phyloP scores from a whole-genome alignment of 2,329 filamentous ascomycete genomes.

The Verticillium klebahnii region DNA sequence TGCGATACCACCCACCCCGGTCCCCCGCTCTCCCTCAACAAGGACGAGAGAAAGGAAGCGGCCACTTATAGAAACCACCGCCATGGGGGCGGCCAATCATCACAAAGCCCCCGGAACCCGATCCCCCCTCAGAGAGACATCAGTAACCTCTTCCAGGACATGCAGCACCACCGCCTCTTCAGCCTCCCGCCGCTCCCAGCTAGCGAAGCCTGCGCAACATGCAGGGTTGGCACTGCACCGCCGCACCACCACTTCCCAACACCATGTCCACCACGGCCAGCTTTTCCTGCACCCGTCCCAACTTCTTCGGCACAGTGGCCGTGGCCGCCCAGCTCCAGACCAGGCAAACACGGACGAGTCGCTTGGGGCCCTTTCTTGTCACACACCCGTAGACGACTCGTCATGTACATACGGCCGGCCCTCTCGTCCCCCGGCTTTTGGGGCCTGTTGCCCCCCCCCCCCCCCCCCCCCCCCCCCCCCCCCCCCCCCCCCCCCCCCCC shows the following conservation, averaged over 20 bases:
- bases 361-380: conserved; percentile 11
- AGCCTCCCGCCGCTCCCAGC: neutral
- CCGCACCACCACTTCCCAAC: neutral
- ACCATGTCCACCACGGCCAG: neutral
- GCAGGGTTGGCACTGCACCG: neutral
- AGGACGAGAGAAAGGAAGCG: neutral
- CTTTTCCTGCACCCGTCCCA: neutral
- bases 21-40: neutral
- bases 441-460: conserved; percentile 4
- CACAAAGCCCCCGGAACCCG: neutral
- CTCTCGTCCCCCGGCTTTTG: conserved; percentile 3
- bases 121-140: neutral
- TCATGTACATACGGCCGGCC: conserved; percentile 9
- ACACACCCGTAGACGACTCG: conserved; percentile 6
- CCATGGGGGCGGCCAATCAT: neutral
- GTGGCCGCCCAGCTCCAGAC: neutral
- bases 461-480: conserved; percentile 3
- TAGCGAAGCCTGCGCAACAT: neutral
- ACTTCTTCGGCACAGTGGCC: neutral
- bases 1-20: neutral
- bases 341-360: conserved; percentile 1
- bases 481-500: conserved; percentile 3
- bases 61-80: neutral
- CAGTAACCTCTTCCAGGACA: neutral
- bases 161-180: neutral